Conservation (phyloP, 345 rosid genomes). For the Combretum micranthum region DNA sequence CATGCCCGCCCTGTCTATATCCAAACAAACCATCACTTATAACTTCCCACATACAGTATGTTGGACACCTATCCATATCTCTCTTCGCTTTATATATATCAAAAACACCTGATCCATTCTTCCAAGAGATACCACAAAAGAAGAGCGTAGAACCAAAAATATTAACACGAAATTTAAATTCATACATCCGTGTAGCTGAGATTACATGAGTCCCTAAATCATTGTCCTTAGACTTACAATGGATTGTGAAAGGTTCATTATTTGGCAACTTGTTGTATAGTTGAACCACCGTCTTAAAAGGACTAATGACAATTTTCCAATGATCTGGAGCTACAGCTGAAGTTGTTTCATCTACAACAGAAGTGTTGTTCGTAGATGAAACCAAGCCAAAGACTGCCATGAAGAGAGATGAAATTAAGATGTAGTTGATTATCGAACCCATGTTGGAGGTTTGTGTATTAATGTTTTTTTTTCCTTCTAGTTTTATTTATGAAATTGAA, state of each 20-base stretch:
- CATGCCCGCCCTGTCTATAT: not conserved
- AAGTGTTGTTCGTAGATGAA: no score
- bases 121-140: slow-evolving; percentile 2
- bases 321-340: no score
- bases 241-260: not conserved
- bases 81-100: not conserved
- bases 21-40: not conserved
- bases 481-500: no score
- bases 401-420: not conserved
- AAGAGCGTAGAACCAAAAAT: slow-evolving; percentile 1
- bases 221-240: slow-evolving; percentile 6
- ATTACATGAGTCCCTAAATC: slow-evolving; percentile 1
- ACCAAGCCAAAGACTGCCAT: no score
- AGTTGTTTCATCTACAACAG: no score
- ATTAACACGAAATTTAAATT: slow-evolving; percentile 6
- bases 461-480: not conserved
- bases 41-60: slow-evolving; percentile 7
- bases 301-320: not conserved
- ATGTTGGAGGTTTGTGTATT: not conserved
- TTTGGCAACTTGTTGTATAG: not conserved
- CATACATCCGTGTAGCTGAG: not conserved
- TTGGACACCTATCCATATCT: slow-evolving; percentile 4
- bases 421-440: not conserved
- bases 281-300: not conserved
- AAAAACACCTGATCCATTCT: not conserved